Conservation (phyloP, 2,329 filamentous ascomycete genomes). For the Penicillium sp. region DNA sequence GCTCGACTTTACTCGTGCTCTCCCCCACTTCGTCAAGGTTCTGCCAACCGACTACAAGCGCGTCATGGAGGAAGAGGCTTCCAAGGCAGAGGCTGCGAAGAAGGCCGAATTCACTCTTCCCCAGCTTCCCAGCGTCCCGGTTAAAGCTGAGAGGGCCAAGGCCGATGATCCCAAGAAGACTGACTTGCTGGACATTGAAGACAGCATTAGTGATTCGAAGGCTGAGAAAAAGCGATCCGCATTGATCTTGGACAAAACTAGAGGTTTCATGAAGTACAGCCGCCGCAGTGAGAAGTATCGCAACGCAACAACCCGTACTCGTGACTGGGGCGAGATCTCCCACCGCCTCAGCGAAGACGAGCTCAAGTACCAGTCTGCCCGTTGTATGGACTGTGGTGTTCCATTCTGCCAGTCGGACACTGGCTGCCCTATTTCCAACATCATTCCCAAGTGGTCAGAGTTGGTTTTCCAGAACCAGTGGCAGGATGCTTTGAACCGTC, state of each 20-base stretch:
- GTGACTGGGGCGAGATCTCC: constrained; percentile 91
- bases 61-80: constrained; percentile 79
- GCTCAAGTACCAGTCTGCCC: constrained; percentile 92
- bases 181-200: constrained; percentile 81
- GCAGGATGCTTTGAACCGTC: constrained; percentile 84
- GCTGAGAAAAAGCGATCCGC: constrained; percentile 87
- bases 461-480: constrained; percentile 73
- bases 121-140: constrained; percentile 60
- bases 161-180: constrained; percentile 64
- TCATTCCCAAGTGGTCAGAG: constrained; percentile 97
- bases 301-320: constrained; percentile 74
- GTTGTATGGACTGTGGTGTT: constrained; percentile 98
- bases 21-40: constrained; percentile 89
- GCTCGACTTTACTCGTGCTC: constrained; percentile 89
- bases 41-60: constrained; percentile 95
- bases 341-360: constrained; percentile 87
- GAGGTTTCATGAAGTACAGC: constrained; percentile 96
- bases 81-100: constrained; percentile 80
- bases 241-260: constrained; percentile 93
- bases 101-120: constrained; percentile 79
- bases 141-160: constrained; percentile 54
- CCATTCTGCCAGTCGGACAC: constrained; percentile 97
- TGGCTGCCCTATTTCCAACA: constrained; percentile 93
- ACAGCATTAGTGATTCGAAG: constrained; percentile 78
- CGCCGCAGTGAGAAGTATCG: constrained; percentile 93